phyloP scores from a whole-genome alignment of 2,329 filamentous ascomycete genomes.

The Malbranchea zuffiana region DNA sequence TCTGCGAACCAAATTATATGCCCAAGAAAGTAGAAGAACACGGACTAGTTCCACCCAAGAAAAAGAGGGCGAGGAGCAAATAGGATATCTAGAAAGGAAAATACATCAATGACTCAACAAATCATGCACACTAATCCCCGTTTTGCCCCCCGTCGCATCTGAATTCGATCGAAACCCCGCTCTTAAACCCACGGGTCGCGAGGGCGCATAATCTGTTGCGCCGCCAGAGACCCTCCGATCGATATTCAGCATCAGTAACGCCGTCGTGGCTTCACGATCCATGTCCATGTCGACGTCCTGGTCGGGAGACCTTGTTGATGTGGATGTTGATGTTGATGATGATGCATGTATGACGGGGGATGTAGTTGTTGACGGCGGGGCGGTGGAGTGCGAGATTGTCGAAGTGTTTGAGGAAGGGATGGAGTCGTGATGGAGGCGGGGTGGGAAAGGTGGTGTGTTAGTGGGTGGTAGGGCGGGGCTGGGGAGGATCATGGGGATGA shows the following conservation, averaged over 20 bases:
- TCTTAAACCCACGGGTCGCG: conserved; percentile 7
- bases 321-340: conserved; percentile 1
- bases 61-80: no score
- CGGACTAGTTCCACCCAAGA: no score
- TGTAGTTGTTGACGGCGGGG: conserved; percentile 9
- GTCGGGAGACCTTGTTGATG: conserved; percentile 14
- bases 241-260: conserved; percentile 75
- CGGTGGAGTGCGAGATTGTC: conserved; percentile 9
- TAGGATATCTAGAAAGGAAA: no score
- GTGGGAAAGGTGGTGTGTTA: conserved; percentile 1
- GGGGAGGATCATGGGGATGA: conserved; percentile 26
- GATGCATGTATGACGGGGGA: conserved; percentile 10
- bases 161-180: background rate
- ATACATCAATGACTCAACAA: conserved; percentile 43
- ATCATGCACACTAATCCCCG: conserved; percentile 47
- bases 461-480: conserved; percentile 25
- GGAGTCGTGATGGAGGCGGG: conserved; percentile 4
- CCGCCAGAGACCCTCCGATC: conserved; percentile 47
- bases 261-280: conserved; percentile 74
- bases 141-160: conserved; percentile 21
- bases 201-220: conserved; percentile 16
- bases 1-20: no score
- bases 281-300: conserved; percentile 42
- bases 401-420: conserved; percentile 6
- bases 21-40: no score